Percentiles rank a stretch among this genome's conserved stretches.
These are phyloP conservation scores for Gossypium schwendimanii DNA, from an alignment of 441 rosid species.

Conservation along the genomic window DNA sequence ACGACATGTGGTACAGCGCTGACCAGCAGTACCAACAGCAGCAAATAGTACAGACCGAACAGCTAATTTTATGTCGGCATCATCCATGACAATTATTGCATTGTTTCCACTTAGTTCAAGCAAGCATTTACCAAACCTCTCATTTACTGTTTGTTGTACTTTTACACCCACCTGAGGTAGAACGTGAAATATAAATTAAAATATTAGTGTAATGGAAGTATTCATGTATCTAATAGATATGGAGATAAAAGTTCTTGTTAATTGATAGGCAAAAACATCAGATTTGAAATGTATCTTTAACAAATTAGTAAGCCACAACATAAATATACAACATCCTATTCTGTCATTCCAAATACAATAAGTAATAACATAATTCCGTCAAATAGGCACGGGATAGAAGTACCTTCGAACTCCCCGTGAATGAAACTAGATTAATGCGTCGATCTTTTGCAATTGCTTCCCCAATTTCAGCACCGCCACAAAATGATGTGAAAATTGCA, in stretches of 20 bases:
- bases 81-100: constrained; percentile 89
- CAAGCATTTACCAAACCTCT: constrained; percentile 80
- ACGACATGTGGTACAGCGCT: constrained; percentile 97
- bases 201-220: background rate
- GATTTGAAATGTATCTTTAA: background rate
- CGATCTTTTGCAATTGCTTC: constrained; percentile 78
- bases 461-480: constrained; percentile 94
- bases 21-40: constrained; percentile 98
- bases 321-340: background rate
- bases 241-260: background rate
- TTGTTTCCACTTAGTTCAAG: constrained; percentile 96
- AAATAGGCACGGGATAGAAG: background rate
- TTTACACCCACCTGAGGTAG: constrained; percentile 60
- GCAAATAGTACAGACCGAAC: constrained; percentile 84
- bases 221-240: background rate
- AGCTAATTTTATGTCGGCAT: constrained; percentile 77
- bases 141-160: constrained; percentile 77
- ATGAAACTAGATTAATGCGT: constrained; percentile 77
- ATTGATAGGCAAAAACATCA: background rate
- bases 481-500: constrained; percentile 87
- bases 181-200: constrained; percentile 8
- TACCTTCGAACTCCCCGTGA: constrained; percentile 95
- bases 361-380: background rate
- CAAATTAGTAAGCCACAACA: background rate
- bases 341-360: background rate